These are phyloP conservation scores for Saccharomyces hybrid DNA, from an alignment of 1,139 yeast species.

Conservation along the genomic window DNA sequence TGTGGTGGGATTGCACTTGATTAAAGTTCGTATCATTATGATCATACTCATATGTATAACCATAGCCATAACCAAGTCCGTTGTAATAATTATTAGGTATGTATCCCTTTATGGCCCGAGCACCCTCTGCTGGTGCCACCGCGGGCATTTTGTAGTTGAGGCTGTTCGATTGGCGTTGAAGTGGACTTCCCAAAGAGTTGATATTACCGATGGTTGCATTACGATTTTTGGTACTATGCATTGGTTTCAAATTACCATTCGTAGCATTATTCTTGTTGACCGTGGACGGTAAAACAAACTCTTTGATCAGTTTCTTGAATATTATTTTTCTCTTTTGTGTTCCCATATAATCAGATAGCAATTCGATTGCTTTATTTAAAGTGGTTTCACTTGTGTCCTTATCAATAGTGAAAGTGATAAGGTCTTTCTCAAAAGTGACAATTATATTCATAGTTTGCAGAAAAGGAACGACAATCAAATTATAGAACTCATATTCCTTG, in stretches of 20 bases:
- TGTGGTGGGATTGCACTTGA: background rate
- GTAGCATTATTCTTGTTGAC: background rate
- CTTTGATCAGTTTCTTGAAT: background rate
- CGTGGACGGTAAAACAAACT: background rate
- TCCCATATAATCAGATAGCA: slow-evolving; percentile 11
- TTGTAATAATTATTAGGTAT: slow-evolving; percentile 2
- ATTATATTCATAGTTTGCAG: slow-evolving; percentile 12
- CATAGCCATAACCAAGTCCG: slow-evolving; percentile 6
- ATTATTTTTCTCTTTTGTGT: slow-evolving; percentile 1
- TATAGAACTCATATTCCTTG: slow-evolving; percentile 8
- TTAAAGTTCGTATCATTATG: slow-evolving; percentile 1
- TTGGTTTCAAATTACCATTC: background rate
- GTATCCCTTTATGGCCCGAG: slow-evolving; percentile 1
- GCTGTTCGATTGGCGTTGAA: background rate
- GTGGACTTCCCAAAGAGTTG: background rate
- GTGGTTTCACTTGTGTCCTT: slow-evolving; percentile 8
- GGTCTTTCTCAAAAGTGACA: slow-evolving; percentile 10
- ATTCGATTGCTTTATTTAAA: slow-evolving; percentile 11
- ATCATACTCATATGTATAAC: slow-evolving; percentile 2
- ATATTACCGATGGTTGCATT: background rate
- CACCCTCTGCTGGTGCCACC: background rate
- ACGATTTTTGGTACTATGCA: background rate
- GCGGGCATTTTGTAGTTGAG: background rate
- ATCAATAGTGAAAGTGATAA: slow-evolving; percentile 14
- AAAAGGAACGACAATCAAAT: slow-evolving; percentile 15